Percentiles rank a stretch among this genome's conserved stretches.
Conservation (phyloP, 78 protist genomes). For the Bigelowiella natans region DNA sequence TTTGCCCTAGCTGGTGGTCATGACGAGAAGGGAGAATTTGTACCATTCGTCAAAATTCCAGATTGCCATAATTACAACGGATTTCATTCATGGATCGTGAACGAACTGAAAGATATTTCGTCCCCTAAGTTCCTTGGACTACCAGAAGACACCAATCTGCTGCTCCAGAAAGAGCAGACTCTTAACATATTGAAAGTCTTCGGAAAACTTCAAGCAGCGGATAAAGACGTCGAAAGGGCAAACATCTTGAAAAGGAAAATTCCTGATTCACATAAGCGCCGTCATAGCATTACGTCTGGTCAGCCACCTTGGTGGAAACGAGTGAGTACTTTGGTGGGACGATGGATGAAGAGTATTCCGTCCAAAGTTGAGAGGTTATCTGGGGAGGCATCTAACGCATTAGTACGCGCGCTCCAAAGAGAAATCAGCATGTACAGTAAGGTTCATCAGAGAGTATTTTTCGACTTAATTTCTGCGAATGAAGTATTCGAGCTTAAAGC, state of each 20-base stretch:
- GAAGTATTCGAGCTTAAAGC: too few species aligned
- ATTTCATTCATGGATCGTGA: not conserved
- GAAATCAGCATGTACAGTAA: not conserved
- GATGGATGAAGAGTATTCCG: not conserved
- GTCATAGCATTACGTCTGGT: not conserved
- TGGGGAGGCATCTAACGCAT: not conserved
- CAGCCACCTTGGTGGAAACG: not conserved
- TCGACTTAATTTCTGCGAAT: too few species aligned
- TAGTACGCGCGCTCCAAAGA: too few species aligned
- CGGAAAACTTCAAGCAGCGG: not conserved
- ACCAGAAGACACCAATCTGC: not conserved
- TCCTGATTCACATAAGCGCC: too few species aligned
- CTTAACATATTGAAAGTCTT: not conserved
- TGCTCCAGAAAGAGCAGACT: not conserved
- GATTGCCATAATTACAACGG: not conserved
- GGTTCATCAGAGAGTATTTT: not conserved
- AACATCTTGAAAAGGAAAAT: not conserved
- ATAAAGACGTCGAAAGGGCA: not conserved
- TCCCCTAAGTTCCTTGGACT: not conserved
- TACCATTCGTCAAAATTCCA: not conserved
- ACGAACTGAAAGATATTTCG: not conserved
- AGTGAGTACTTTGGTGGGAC: not conserved
- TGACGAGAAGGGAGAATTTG: not conserved
- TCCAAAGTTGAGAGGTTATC: not conserved
- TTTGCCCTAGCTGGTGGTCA: not conserved